Base-by-base conservation (phyloP, 129 eudicot species). In the Pseudognaphalium luteoalbum region DNA sequence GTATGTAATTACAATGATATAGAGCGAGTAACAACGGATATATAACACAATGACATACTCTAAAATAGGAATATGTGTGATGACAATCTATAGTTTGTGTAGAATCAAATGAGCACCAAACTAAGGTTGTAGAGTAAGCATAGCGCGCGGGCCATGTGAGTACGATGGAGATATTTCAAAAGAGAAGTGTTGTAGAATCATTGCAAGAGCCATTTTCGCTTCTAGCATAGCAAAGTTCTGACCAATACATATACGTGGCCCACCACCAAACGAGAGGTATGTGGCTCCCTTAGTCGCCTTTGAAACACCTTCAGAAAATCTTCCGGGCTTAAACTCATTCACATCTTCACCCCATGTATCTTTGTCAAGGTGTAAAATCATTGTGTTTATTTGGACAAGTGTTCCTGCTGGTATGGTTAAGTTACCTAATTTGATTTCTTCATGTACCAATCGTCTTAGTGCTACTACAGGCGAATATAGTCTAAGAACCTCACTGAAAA, bases 181-280 rank as follows among this genome's bases (percentile, higher is more conserved):
- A 21, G 83, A 68, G 33, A 79, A 79, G 30, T 67, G 50, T 63
- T 83, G 81, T 2, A 83, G 54, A 61, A 83, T 74, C 83, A 79
- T 78, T 15, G 75, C 12, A 9, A 79, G 47, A 1, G 70, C 75
- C 78, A 74, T 51, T 70, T 79, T 79, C 1, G 75, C 75, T 74
- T 79, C 83, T 25, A 80, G 33, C 78, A 79, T 72, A 34, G 83
- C 66, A 65, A 79, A 79, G 41, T 79, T 79, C 7, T 71, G 83
- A 44, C 83, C 83, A 30, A 80, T 67, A 16, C 79, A 80, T 65
- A 73, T 73, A 52, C 83, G 78, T 17, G 79, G 83, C 14, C 83
- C 83, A 66, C 70, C 74, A 37, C 83, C 70, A 73, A 80, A 80
- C 8, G 83, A 79, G 44, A 80, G 6, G 32, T 65, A 80, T 1